Evolutionary conservation across 768 basidiomycete genomes (phyloP), one percentile per base, ranked within the genome.

Genomic region (Collybia sordida): DNA sequence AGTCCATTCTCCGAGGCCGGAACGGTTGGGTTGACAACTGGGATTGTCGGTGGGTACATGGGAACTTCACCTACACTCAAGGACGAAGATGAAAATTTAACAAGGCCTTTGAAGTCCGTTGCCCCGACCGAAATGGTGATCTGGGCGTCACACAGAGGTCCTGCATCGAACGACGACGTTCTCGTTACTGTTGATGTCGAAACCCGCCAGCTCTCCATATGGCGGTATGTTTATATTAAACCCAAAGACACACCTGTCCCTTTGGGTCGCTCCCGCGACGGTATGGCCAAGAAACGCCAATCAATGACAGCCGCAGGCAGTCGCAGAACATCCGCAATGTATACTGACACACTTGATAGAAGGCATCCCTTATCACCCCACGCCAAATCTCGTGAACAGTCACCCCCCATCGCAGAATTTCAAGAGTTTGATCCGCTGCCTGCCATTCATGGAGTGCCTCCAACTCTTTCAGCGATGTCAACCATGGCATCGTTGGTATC

Each of bases 1-100:
- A 87, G 81, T 57, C 85, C 90, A 0, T 87, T 90, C 45, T 73
- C 86, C 2, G 91, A 93, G 65, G 79, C 88, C 42, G 76, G 80
- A 19, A 78, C 85, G 7, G 80, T 92, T 14, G 89, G 88, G 5
- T 63, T 87, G 42, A 85, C 89, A 1, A 65, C 71, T 3, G 81
- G 82, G 0, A 85, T 90, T 22, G 57, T 78, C 2, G 80, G 80
- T 6, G 79, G 77, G 28, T 61, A 72, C 51, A 52, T 64, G 56
- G 44, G 65, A 47, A 44, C 60, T 42, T 49, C 69, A 44, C 63
- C 72, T 2, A 62, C 65, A 1, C 67, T 86, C 50, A 73, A 73
- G 39, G 82, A 86, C 54, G 80, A 85, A 56, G 76, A 78, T 42
- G 78, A 81, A 39, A 74, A 77, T 38, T 72, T 68, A 2, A 71